These are phyloP conservation scores for Globisporangium cylindrosporum DNA, from an alignment of 352 stramenopile species.

Conservation along the genomic window DNA sequence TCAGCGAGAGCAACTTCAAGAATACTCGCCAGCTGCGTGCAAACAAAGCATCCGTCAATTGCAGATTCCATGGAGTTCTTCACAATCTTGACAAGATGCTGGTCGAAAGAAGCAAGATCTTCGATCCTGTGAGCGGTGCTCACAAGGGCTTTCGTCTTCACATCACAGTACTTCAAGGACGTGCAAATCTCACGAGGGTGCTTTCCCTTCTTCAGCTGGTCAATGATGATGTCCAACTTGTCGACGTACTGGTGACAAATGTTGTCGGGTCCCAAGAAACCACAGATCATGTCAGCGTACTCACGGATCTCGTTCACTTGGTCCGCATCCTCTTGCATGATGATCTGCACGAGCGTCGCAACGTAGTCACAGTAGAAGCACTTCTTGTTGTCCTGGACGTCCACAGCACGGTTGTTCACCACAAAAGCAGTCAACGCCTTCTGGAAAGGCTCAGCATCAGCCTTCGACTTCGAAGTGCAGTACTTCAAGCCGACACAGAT, in stretches of 20 bases:
- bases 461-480: conserved; percentile 25
- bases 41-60: conserved; percentile 62
- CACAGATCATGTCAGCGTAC: conserved; percentile 76
- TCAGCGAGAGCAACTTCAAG: conserved; percentile 53
- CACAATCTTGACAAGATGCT: conserved; percentile 29
- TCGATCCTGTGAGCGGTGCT: background rate
- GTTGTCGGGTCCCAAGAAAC: conserved; percentile 59
- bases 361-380: conserved; percentile 66
- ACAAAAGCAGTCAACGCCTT: conserved; percentile 35
- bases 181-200: conserved; percentile 63
- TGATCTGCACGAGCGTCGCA: conserved; percentile 55
- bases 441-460: conserved; percentile 15
- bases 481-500: conserved; percentile 69
- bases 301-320: conserved; percentile 54
- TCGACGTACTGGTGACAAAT: conserved; percentile 68
- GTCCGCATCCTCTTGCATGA: conserved; percentile 50
- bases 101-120: conserved; percentile 25
- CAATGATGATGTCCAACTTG: conserved; percentile 63
- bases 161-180: conserved; percentile 52
- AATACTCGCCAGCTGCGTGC: conserved; percentile 56
- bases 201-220: conserved; percentile 59
- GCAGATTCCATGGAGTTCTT: conserved; percentile 33
- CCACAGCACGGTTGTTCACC: conserved; percentile 14
- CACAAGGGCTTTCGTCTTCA: conserved; percentile 1
- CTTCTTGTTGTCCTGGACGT: conserved; percentile 33